These are phyloP conservation scores for Kickxella alabastrina DNA, from an alignment of 192 early-diverging fungal species.

Conservation along the genomic window DNA sequence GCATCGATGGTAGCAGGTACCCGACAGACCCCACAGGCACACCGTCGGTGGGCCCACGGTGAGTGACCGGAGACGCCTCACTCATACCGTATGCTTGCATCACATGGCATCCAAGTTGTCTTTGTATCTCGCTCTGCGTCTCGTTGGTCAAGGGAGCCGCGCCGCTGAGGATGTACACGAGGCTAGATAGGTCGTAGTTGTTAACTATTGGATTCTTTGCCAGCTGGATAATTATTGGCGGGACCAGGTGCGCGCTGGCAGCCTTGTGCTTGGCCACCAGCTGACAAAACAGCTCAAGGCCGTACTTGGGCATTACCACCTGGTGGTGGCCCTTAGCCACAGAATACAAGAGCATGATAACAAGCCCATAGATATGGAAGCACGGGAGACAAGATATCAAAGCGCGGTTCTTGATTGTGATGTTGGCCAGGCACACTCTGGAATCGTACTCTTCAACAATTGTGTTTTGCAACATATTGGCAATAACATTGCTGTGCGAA, in stretches of 20 bases:
- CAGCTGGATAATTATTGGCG: slow-evolving; percentile 67
- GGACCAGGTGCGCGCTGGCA: slow-evolving; percentile 59
- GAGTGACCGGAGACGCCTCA: slow-evolving; percentile 49
- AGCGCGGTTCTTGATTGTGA: slow-evolving; percentile 10
- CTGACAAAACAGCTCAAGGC: slow-evolving; percentile 58
- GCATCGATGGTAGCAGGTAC: slow-evolving; percentile 63
- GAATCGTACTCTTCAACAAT: slow-evolving; percentile 43
- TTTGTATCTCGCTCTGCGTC: slow-evolving; percentile 53
- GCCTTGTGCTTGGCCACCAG: slow-evolving; percentile 68
- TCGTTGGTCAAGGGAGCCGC: slow-evolving; percentile 81
- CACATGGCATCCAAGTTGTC: slow-evolving; percentile 39
- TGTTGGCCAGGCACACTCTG: slow-evolving; percentile 4
- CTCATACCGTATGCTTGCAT: slow-evolving; percentile 67
- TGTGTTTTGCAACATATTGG: slow-evolving; percentile 62
- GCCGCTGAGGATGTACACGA: slow-evolving; percentile 61
- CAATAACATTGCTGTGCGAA: slow-evolving; percentile 75
- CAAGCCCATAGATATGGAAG: slow-evolving; percentile 68
- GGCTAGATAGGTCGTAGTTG: slow-evolving; percentile 67
- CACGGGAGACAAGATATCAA: slow-evolving; percentile 58
- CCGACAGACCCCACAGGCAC: slow-evolving; percentile 62
- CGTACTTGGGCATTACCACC: slow-evolving; percentile 64
- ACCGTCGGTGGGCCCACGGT: slow-evolving; percentile 17
- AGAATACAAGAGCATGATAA: slow-evolving; percentile 8
- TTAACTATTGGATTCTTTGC: slow-evolving; percentile 69
- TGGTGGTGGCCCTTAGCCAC: neutral